phyloP scores from a whole-genome alignment of 805 yeast species.

The Blastobotrys muscicola region DNA sequence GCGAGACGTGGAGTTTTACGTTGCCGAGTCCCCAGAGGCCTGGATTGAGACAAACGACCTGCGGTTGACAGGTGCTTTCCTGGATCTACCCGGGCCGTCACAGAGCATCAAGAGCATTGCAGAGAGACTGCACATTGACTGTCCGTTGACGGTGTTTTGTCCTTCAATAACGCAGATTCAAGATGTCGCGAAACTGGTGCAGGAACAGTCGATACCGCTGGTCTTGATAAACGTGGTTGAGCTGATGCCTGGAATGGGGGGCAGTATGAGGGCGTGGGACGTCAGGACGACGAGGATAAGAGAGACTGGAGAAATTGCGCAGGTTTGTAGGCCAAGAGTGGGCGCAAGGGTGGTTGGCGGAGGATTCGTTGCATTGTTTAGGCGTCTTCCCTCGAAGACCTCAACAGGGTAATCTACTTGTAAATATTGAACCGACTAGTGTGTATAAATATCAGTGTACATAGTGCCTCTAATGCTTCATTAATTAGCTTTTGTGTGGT shows the following conservation, averaged over 20 bases:
- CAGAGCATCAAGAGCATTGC: slow-evolving; percentile 29
- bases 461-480: no score
- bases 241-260: slow-evolving; percentile 40
- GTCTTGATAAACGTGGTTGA: slow-evolving; percentile 34
- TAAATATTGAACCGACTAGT: no score
- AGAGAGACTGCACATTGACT: slow-evolving; percentile 30
- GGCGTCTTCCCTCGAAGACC: slow-evolving; percentile 2
- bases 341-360: slow-evolving; percentile 41
- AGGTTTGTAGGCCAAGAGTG: slow-evolving; percentile 43
- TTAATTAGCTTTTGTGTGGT: background rate
- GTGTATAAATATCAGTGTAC: no score
- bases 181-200: slow-evolving; percentile 28
- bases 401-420: no score
- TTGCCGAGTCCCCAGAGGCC: slow-evolving; percentile 32
- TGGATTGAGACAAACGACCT: slow-evolving; percentile 29
- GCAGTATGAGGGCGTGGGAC: slow-evolving; percentile 46
- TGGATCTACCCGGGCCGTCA: slow-evolving; percentile 39
- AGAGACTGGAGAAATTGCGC: slow-evolving; percentile 32
- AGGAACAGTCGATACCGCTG: slow-evolving; percentile 27
- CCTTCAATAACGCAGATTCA: slow-evolving; percentile 43
- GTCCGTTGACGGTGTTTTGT: slow-evolving; percentile 37
- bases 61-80: slow-evolving; percentile 33
- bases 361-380: slow-evolving; percentile 39
- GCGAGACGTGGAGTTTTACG: slow-evolving; percentile 38
- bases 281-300: slow-evolving; percentile 32